Evolutionary conservation across 352 stramenopile genomes (phyloP), one percentile per base, ranked within the genome.

Genomic region (Vaucheria bursata): DNA sequence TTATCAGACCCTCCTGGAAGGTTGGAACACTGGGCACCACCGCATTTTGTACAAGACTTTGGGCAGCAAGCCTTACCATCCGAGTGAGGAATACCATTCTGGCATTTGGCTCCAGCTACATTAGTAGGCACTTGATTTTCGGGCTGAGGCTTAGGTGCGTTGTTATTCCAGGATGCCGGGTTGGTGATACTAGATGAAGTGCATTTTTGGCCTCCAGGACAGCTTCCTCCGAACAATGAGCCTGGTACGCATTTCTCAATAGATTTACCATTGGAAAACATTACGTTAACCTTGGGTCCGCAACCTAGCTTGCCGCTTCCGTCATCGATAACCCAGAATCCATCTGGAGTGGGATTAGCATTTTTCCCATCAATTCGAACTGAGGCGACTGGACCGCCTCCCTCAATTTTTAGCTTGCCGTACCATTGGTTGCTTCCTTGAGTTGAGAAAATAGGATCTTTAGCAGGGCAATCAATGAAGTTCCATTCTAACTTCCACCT

Each of bases 391-490:
- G 59, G 29, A 29, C 59, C 59, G 59, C 59, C 34, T 34, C 59
- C 59, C 59, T 69, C 29, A 18, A 69, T 29, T 29, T 69, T 69
- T 8, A 69, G 6, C 59, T 69, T 69, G 59, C 59, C 59, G 59
- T 69, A 69, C 6, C 5, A 69, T 6, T 38, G 5, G 59, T 69
- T 69, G 59, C 59, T 69, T 6, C 59, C 59, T 29, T 69, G 59
- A 18, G 59, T 69, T 4, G 4, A 18, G 59, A 69, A 38, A 4
- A 4, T 6, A 6, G 33, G 59, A 4, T 38, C 34, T 34, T 6
- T 38, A 29, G 29, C 29, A 6, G 59, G 59, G 59, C 59, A 69
- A 8, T 69, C 29, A 8, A 69, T 69, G 18, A 38, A 69, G 6
- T 34, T 4, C 59, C 59, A 69, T 8, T 4, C 33, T 8, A 69